Base-by-base conservation (phyloP, 1,284 basidiomycete species). In the Cryptococcus amylolentus region DNA sequence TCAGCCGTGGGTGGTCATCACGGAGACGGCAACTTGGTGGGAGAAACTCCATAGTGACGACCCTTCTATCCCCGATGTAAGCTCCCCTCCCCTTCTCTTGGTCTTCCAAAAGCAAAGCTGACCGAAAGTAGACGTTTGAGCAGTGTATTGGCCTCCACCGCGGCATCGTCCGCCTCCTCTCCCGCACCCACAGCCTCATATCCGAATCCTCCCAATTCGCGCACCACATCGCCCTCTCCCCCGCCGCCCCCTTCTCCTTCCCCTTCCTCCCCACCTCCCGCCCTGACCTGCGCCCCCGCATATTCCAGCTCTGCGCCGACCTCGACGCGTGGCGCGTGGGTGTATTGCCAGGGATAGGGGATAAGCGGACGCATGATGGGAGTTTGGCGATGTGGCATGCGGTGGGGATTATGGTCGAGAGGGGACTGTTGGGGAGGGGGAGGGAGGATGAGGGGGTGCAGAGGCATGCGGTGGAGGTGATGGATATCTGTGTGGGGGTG, bases 341-440 rank as follows among this genome's bases (percentile, higher is more conserved):
- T 35, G 40, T 52, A 14, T 27, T 51, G 10, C 35, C 35, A n/a
- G 48, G 14, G 0, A 57, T 61, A 42, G 56, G 56, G 46, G 55
- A 65, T 28, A 56, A 62, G 27, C 49, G 71, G 14, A 70, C 66
- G 1, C 52, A 58, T 49, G 64, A 66, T 27, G 72, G 72, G 3
- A 62, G 57, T 23, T 52, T 72, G 60, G 66, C 71, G 18, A 55
- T 67, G 10, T 72, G 69, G 71, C 66, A 75, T 54, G 64, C 58
- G 3, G 58, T 65, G 20, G 61, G 65, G 41, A 66, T 75, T 39
- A 50, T 75, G 14, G 48, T 71, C 7, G 50, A 62, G 43, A 61
- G 65, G 31, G 67, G 70, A 51, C 57, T 70, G 52, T 55, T 65
- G 48, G 62, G 60, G 23, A 61, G 60, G 7, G 42, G 40, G 2